These are phyloP conservation scores for Artemisia annua DNA, from an alignment of 129 eudicot genomes.

Conservation along the genomic window DNA sequence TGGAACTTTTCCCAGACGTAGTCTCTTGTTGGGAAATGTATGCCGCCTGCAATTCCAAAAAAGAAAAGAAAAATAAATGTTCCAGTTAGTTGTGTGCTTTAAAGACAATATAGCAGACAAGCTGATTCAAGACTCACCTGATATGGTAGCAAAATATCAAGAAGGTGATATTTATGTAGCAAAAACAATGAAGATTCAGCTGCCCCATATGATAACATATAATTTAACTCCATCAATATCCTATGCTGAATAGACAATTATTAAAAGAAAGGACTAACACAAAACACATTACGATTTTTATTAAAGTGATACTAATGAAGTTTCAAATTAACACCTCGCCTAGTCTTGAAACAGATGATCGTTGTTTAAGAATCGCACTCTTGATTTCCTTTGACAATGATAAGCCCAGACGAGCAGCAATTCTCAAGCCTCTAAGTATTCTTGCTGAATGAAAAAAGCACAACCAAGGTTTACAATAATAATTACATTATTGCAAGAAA, in stretches of 20 bases:
- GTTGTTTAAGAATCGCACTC: slow-evolving; percentile 53
- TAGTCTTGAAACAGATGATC: slow-evolving; percentile 44
- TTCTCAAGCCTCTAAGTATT: slow-evolving; percentile 81
- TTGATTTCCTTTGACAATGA: slow-evolving; percentile 74
- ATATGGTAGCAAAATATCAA: slow-evolving; percentile 71
- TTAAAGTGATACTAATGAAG: slow-evolving; percentile 9
- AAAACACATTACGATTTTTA: background rate
- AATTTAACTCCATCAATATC: slow-evolving; percentile 67
- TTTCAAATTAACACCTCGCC: slow-evolving; percentile 44
- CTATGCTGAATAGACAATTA: slow-evolving; percentile 50
- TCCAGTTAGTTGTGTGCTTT: slow-evolving; percentile 5
- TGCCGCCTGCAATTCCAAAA: slow-evolving; percentile 53
- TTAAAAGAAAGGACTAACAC: background rate
- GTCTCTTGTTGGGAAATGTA: slow-evolving; percentile 52
- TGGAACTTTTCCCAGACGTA: slow-evolving; percentile 35
- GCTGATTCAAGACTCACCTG: slow-evolving; percentile 45
- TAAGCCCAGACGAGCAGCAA: slow-evolving; percentile 86
- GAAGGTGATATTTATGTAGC: slow-evolving; percentile 62
- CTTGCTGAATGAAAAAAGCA: slow-evolving; percentile 57
- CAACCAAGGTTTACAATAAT: slow-evolving; percentile 5
- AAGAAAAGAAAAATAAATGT: background rate
- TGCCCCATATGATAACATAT: slow-evolving; percentile 89
- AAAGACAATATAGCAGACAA: slow-evolving; percentile 10
- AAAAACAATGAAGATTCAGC: slow-evolving; percentile 68
- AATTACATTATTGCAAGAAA: slow-evolving; percentile 2